phyloP scores from a whole-genome alignment of 805 yeast species.

The Wickerhamiella siamensis region DNA sequence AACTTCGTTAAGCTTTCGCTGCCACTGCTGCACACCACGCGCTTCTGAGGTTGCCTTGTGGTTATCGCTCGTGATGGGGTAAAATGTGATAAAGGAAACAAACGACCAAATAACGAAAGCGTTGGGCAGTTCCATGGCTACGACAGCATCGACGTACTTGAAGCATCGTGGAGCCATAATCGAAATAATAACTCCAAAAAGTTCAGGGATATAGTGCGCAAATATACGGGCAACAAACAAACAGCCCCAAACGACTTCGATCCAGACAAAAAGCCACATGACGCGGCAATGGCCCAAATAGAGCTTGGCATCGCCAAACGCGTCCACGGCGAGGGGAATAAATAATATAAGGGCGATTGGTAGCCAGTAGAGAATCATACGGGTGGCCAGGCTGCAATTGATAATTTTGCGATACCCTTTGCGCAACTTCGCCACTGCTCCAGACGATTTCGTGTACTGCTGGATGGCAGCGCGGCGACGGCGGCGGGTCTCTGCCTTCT shows the following conservation, averaged over 20 bases:
- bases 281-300: slow-evolving; percentile 24
- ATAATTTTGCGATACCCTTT: slow-evolving; percentile 10
- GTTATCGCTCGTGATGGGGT: slow-evolving; percentile 23
- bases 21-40: slow-evolving; percentile 23
- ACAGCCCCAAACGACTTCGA: slow-evolving; percentile 28
- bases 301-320: slow-evolving; percentile 22
- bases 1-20: slow-evolving; percentile 22
- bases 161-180: slow-evolving; percentile 23
- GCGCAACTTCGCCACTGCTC: slow-evolving; percentile 11
- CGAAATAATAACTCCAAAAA: slow-evolving; percentile 20
- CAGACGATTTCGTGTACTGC: slow-evolving; percentile 10
- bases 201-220: slow-evolving; percentile 25
- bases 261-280: slow-evolving; percentile 29
- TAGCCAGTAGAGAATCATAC: slow-evolving; percentile 25
- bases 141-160: slow-evolving; percentile 21
- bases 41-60: slow-evolving; percentile 13
- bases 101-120: slow-evolving; percentile 26
- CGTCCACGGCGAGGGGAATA: slow-evolving; percentile 28
- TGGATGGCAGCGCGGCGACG: slow-evolving; percentile 16
- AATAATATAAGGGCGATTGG: slow-evolving; percentile 27
- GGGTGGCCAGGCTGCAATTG: slow-evolving; percentile 19
- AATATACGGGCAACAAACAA: slow-evolving; percentile 23
- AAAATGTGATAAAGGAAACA: slow-evolving; percentile 25
- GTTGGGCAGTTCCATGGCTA: slow-evolving; percentile 25
- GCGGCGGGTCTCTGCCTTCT: slow-evolving; percentile 5